Evolutionary conservation across 169 alveolate genomes (phyloP).

Genomic region (Eimeria mitis): DNA sequence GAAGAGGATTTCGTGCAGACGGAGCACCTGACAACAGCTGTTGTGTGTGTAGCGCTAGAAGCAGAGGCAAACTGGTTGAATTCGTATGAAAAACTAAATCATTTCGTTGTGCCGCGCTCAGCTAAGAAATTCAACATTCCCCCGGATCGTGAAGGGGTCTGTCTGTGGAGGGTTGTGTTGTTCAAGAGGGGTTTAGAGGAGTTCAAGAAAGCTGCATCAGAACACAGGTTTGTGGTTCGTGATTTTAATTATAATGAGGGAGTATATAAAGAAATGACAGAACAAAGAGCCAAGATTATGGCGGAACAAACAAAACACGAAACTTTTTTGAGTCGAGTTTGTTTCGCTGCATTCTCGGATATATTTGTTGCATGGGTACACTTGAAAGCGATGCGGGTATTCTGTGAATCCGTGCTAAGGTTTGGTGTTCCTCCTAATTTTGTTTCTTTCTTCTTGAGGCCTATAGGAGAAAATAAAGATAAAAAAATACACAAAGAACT

Average conservation of each 20-base stretch:
- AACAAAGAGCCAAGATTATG: conserved; percentile 82
- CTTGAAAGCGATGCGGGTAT: conserved; percentile 86
- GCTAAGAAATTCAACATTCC: conserved; percentile 69
- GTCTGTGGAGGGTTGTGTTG: conserved; percentile 87
- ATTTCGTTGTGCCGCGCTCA: conserved; percentile 90
- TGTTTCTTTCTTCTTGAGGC: conserved; percentile 86
- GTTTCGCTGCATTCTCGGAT: conserved; percentile 91
- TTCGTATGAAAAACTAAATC: conserved; percentile 85
- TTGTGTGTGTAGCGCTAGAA: conserved; percentile 88
- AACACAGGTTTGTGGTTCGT: conserved; percentile 83
- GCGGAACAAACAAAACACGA: conserved; percentile 87
- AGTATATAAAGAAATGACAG: conserved; percentile 83
- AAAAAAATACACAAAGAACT: conserved; percentile 83
- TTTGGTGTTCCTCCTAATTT: conserved; percentile 92
- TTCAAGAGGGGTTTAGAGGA: conserved; percentile 84
- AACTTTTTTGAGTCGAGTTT: conserved; percentile 84
- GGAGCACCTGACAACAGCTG: conserved; percentile 88
- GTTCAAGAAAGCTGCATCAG: conserved; percentile 84
- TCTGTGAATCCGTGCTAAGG: conserved; percentile 91
- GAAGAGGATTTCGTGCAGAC: conserved; percentile 85
- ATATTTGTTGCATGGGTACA: conserved; percentile 89
- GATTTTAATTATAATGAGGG: conserved; percentile 87
- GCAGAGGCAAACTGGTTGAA: conserved; percentile 82
- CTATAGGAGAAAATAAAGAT: conserved; percentile 75
- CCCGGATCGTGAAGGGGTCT: conserved; percentile 90